phyloP scores from a whole-genome alignment of 2,329 filamentous ascomycete genomes.

The Tolypocladium paradoxum region DNA sequence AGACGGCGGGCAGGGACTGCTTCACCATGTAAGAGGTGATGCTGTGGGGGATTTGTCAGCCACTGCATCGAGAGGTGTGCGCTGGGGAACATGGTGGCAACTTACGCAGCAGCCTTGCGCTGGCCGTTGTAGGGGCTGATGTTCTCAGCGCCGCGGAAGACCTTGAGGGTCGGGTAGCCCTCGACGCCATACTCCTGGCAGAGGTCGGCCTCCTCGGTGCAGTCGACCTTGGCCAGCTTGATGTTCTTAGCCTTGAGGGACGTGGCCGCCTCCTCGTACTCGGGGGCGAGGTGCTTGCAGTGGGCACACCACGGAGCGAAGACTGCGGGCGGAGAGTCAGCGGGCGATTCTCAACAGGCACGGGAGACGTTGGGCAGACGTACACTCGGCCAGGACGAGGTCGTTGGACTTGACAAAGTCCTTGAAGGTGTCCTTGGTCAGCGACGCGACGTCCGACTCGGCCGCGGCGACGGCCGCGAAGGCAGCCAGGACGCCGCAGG shows the following conservation, averaged over 20 bases:
- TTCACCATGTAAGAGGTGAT: slow-evolving; percentile 91
- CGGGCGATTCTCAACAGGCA: not conserved
- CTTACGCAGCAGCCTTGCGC: slow-evolving; percentile 71
- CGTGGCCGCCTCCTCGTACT: slow-evolving; percentile 81
- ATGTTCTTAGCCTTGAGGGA: slow-evolving; percentile 82
- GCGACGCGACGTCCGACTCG: slow-evolving; percentile 70
- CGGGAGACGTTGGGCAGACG: slow-evolving; percentile 23
- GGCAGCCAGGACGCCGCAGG: slow-evolving; percentile 43
- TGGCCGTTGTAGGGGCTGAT: slow-evolving; percentile 76
- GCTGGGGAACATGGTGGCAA: slow-evolving; percentile 8
- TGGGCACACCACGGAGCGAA: slow-evolving; percentile 96
- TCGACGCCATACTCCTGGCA: slow-evolving; percentile 86
- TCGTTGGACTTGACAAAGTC: slow-evolving; percentile 77
- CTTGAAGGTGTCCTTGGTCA: slow-evolving; percentile 80
- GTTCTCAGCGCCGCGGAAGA: slow-evolving; percentile 87
- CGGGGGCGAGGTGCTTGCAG: slow-evolving; percentile 94
- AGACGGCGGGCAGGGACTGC: slow-evolving; percentile 90
- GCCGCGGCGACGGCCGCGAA: slow-evolving; percentile 48
- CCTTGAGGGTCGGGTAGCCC: slow-evolving; percentile 97
- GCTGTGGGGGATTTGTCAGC: slow-evolving; percentile 22
- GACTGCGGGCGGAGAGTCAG: slow-evolving; percentile 38
- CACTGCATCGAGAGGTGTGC: not conserved
- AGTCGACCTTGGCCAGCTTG: slow-evolving; percentile 79
- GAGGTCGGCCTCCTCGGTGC: slow-evolving; percentile 86
- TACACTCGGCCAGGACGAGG: slow-evolving; percentile 90